phyloP scores from a whole-genome alignment of 2,329 filamentous ascomycete species.

The Clonostachys chloroleuca region DNA sequence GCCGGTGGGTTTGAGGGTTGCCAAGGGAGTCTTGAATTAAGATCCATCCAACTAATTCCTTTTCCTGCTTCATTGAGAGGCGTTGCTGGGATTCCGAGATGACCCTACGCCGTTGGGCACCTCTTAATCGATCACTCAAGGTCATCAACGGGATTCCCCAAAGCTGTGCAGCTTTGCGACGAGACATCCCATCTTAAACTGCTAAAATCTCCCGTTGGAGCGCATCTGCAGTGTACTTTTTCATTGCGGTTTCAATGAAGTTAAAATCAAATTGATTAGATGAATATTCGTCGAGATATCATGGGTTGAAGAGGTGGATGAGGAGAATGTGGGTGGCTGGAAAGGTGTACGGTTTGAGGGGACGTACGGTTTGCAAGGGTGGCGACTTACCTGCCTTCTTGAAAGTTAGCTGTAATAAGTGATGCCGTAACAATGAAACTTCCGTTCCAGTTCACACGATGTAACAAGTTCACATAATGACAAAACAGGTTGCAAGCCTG shows the following conservation, averaged over 20 bases:
- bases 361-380: neutral
- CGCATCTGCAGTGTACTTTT: neutral
- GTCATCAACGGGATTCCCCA: neutral
- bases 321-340: neutral
- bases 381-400: neutral
- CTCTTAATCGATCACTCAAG: neutral
- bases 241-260: neutral
- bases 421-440: too few relatives aligned
- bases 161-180: neutral
- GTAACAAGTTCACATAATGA: too few relatives aligned
- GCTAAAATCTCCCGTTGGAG: neutral
- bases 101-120: neutral
- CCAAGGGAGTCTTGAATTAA: neutral
- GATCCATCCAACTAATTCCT: neutral
- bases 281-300: neutral
- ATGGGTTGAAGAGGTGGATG: neutral
- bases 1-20: neutral
- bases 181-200: neutral
- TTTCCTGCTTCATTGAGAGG: neutral
- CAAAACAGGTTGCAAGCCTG: too few relatives aligned
- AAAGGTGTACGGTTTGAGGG: neutral
- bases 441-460: too few relatives aligned
- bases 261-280: neutral
- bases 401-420: too few relatives aligned
- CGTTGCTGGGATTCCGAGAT: neutral